Conservation (phyloP, 228 moss, liverwort and hornwort genomes). For the Sphagnum magellanicum region DNA sequence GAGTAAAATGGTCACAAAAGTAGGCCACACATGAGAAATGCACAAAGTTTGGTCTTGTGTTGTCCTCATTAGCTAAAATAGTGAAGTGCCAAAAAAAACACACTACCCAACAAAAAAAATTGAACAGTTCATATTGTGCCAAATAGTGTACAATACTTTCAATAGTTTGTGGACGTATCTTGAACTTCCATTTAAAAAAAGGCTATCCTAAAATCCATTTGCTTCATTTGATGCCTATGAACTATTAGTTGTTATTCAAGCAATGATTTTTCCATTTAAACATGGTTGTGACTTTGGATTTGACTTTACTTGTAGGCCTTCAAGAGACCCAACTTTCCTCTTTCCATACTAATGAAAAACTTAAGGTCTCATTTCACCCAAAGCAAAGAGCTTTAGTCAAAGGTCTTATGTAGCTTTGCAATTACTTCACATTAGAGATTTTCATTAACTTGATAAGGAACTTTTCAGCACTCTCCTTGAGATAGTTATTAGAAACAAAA, state of each 20-base stretch:
- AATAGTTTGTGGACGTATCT: constrained; percentile 7
- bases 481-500: constrained; percentile 28
- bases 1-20: constrained; percentile 1
- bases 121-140: constrained; percentile 7
- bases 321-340: constrained; percentile 45
- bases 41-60: neutral
- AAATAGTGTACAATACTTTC: constrained; percentile 13
- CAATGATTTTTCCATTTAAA: constrained; percentile 40
- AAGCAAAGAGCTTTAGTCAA: constrained; percentile 21
- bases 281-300: constrained; percentile 50
- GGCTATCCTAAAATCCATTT: neutral
- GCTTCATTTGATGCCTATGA: neutral
- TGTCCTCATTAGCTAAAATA: constrained; percentile 7
- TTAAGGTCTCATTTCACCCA: constrained; percentile 28
- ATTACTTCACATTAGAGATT: constrained; percentile 54
- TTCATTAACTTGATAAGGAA: constrained; percentile 81
- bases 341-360: constrained; percentile 26
- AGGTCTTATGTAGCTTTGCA: constrained; percentile 44
- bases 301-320: constrained; percentile 31
- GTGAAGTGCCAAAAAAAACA: constrained; percentile 10
- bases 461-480: constrained; percentile 81
- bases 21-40: neutral
- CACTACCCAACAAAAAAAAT: constrained; percentile 12
- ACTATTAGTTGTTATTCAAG: constrained; percentile 7
- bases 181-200: too few relatives aligned